Conservation (phyloP, 78 protist genomes). For the Dictyostelium discoideum region dicty_2.7 NC_007089.4:3163501-3164000, state of each 20-base stretch:
- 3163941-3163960: slow-evolving; percentile 58
- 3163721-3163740: slow-evolving; percentile 49
- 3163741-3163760: slow-evolving; percentile 33
- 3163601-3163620: slow-evolving; percentile 27
- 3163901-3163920: slow-evolving; percentile 75
- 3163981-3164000: slow-evolving; percentile 43
- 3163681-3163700: slow-evolving; percentile 22
- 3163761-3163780: background rate
- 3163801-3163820: background rate
- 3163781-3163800: background rate
- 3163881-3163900: slow-evolving; percentile 60
- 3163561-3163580: background rate
- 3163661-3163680: slow-evolving; percentile 50
- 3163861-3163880: slow-evolving; percentile 63
- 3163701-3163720: slow-evolving; percentile 52
- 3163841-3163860: background rate
- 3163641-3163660: slow-evolving; percentile 64
- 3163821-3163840: too few species aligned
- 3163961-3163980: slow-evolving; percentile 61
- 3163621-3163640: slow-evolving; percentile 45
- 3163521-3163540: background rate
- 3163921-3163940: slow-evolving; percentile 64
- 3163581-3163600: slow-evolving; percentile 33
- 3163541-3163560: background rate
- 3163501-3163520: background rate